Base-by-base conservation (phyloP, 1,139 yeast species). In the Geotrichum histeridarum region DNA sequence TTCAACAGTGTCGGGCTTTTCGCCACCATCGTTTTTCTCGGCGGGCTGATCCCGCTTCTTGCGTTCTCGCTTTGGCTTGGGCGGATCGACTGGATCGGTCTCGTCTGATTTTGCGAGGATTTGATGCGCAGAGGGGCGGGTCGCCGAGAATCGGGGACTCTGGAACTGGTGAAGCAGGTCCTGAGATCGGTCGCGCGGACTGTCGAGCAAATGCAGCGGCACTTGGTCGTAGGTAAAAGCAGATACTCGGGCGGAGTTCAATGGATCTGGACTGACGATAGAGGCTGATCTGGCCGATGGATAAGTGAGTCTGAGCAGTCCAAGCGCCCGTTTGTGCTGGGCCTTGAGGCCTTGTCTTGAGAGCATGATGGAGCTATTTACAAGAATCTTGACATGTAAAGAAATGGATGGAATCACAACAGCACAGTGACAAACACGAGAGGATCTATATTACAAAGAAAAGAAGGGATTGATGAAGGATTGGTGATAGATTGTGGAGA, bases 51-150 rank as follows among this genome's bases (percentile, higher is more conserved):
- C 51, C 41, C 46, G 45, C 47, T 48, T 48, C 46, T 48, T 48
- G 17, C 51, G 38, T 32, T 42, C 42, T 12, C 42, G 38, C 51
- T 48, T 48, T 14, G 47, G 42, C 36, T 48, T 48, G 18, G 49
- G 48, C 14, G 50, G 46, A 18, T 43, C 49, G 11, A 31, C 42
- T 14, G 51, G 48, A 37, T 48, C 51, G 12, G 43, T 35, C 15
- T 50, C 48, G 42, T 54, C 51, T 9, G 47, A 42, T 27, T 46
- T 42, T 8, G 51, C 53, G 8, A 42, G 35, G 42, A 53, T 54
- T 27, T 31, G 50, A 17, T 31, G 7, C 8, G 22, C 4, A 5
- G 42, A 8, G 18, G 14, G 31, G 32, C 12, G 32, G 27, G 15
- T n/a, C 6, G 45, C 5, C 17, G 32, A 18, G 15, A 37, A 11